Evolutionary conservation across 2,329 filamentous ascomycete genomes (phyloP).

Genomic region (Fusarium sororula): DNA sequence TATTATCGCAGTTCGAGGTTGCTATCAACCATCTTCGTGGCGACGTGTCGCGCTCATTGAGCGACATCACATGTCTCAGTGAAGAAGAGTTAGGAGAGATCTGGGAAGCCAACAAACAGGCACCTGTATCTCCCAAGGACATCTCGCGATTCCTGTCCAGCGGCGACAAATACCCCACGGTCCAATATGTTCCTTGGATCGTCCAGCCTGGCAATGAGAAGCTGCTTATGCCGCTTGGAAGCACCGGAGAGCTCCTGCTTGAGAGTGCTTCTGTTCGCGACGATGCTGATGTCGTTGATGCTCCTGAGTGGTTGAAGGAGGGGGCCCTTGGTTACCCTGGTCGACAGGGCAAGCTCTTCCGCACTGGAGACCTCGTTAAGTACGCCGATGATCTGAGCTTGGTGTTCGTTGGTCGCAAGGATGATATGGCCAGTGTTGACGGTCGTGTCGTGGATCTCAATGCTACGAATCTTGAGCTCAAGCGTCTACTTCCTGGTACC

Average conservation of each 20-base stretch:
- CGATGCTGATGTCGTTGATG: slow-evolving; percentile 1
- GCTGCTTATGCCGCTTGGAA: slow-evolving; percentile 44
- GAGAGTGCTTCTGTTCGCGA: slow-evolving; percentile 39
- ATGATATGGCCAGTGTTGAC: slow-evolving; percentile 34
- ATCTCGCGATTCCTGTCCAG: slow-evolving; percentile 25
- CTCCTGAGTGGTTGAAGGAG: slow-evolving; percentile 37
- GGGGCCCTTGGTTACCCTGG: slow-evolving; percentile 25
- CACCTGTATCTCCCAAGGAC: slow-evolving; percentile 20
- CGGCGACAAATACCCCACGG: slow-evolving; percentile 36
- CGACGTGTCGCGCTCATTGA: slow-evolving; percentile 41
- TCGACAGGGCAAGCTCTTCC: slow-evolving; percentile 35
- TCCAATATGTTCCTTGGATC: slow-evolving; percentile 42
- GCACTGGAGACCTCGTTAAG: slow-evolving; percentile 40
- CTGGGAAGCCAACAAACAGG: slow-evolving; percentile 40
- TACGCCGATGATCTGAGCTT: slow-evolving; percentile 37
- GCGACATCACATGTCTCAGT: slow-evolving; percentile 48
- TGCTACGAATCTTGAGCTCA: slow-evolving; percentile 35
- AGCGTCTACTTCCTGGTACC: slow-evolving; percentile 29
- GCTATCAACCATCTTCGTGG: slow-evolving; percentile 60
- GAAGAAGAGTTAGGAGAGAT: slow-evolving; percentile 51
- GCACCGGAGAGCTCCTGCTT: slow-evolving; percentile 50
- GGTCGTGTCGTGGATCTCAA: slow-evolving; percentile 40
- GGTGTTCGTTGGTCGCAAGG: slow-evolving; percentile 36
- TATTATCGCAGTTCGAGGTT: slow-evolving; percentile 60
- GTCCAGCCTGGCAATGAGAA: slow-evolving; percentile 39